A percentile compares a stretch with the other conserved stretches of the same genome.
These are phyloP conservation scores for Centaurea solstitialis DNA, from an alignment of 129 eudicot genomes.

Conservation along the genomic window DNA sequence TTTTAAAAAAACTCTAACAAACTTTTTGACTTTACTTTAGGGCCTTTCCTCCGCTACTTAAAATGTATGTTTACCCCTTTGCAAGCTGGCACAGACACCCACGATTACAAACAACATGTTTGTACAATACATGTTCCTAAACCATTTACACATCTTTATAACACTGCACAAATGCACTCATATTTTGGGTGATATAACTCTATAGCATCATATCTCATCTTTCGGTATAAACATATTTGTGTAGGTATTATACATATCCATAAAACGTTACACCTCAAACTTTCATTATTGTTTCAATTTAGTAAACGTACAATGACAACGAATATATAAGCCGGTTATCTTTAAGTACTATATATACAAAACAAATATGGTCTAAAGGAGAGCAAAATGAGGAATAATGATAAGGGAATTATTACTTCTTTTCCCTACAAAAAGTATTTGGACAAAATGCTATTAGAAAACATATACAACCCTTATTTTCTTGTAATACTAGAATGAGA, in stretches of 20 bases:
- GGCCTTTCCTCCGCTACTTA: no score
- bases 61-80: no score
- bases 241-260: neutral
- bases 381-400: neutral
- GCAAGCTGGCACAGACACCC: no score
- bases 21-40: no score
- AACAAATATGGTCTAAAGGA: neutral
- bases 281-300: neutral
- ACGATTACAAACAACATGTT: no score
- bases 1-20: no score
- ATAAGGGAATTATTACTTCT: constrained; percentile 17
- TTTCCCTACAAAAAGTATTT: constrained; percentile 15
- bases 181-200: neutral
- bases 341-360: neutral
- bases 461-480: constrained; percentile 16
- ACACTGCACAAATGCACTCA: neutral
- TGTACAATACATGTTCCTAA: no score
- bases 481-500: constrained; percentile 4
- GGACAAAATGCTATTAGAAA: constrained; percentile 9
- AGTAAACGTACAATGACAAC: neutral
- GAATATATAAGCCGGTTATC: neutral
- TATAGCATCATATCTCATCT: neutral
- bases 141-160: neutral
- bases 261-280: neutral
- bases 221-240: neutral